Conservation (phyloP, 805 yeast genomes). For the Monosporozyma aerobia region DNA sequence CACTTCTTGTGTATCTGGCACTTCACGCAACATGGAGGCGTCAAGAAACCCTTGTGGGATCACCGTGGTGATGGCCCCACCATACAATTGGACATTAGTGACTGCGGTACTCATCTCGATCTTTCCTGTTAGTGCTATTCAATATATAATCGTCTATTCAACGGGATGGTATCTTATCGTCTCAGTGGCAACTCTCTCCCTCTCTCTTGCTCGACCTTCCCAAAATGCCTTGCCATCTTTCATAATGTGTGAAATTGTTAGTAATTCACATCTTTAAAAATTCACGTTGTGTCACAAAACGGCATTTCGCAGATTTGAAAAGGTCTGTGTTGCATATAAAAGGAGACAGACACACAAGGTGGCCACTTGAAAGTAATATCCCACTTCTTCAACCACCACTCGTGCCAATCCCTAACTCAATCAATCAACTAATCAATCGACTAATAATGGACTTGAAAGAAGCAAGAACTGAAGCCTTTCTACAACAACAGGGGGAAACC, state of each 20-base stretch:
- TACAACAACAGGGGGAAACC: background rate
- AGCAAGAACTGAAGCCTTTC: background rate
- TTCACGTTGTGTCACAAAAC: background rate
- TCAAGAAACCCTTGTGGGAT: constrained; percentile 60
- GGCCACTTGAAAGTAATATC: too few relatives aligned
- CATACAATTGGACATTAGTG: constrained; percentile 41
- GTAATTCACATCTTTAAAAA: background rate
- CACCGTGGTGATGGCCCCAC: constrained; percentile 64
- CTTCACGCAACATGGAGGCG: constrained; percentile 67
- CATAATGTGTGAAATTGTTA: background rate
- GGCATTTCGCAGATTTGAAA: background rate
- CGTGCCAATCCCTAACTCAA: background rate
- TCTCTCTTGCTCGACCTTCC: background rate
- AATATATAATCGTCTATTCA: too few relatives aligned
- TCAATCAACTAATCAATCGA: background rate
- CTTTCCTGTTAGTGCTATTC: background rate
- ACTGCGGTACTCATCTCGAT: background rate
- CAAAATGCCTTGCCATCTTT: background rate
- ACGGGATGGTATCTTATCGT: too few relatives aligned
- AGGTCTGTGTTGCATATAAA: background rate
- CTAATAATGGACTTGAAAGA: background rate
- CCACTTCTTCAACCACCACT: too few relatives aligned
- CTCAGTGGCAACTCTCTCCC: background rate
- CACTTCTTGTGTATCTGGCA: constrained; percentile 94
- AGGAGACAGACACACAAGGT: background rate